phyloP scores from a whole-genome alignment of 2,329 filamentous ascomycete genomes.

The Nemania sp. region DNA sequence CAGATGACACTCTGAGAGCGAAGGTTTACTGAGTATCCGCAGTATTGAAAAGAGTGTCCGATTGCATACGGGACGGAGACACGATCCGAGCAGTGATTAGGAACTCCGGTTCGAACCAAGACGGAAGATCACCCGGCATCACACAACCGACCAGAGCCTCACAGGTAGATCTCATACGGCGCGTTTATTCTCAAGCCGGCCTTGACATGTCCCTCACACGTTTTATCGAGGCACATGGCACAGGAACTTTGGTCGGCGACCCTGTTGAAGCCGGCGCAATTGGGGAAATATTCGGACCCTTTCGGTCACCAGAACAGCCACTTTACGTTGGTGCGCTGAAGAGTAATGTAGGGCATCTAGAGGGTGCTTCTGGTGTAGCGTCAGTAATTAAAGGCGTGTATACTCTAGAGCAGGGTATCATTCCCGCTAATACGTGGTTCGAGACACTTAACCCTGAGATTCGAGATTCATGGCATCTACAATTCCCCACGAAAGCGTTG shows the following conservation, averaged over 20 bases:
- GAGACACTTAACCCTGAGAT: constrained; percentile 27
- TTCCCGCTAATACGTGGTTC: constrained; percentile 30
- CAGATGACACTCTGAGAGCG: too few species aligned
- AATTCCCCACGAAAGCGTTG: constrained; percentile 24
- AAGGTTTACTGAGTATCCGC: too few species aligned
- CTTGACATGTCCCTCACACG: constrained; percentile 28
- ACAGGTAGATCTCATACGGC: constrained; percentile 42
- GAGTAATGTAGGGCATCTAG: constrained; percentile 30
- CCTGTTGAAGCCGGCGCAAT: constrained; percentile 40
- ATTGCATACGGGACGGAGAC: constrained; percentile 31
- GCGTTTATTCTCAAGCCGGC: constrained; percentile 41
- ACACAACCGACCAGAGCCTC: constrained; percentile 48
- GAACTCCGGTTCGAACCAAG: constrained; percentile 44
- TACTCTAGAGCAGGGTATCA: constrained; percentile 28
- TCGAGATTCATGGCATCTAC: constrained; percentile 17
- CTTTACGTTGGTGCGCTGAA: constrained; percentile 30
- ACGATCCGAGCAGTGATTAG: constrained; percentile 46
- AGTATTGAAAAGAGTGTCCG: constrained; percentile 15
- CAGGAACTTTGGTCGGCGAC: constrained; percentile 35
- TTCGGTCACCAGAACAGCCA: constrained; percentile 17
- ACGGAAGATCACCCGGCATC: constrained; percentile 50
- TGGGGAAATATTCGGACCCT: constrained; percentile 18
- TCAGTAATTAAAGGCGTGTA: constrained; percentile 31
- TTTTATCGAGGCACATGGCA: constrained; percentile 38
- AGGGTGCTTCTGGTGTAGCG: constrained; percentile 28